Evolutionary conservation across 352 stramenopile genomes (phyloP).

Genomic region (Pseudoperonospora humuli): DNA sequence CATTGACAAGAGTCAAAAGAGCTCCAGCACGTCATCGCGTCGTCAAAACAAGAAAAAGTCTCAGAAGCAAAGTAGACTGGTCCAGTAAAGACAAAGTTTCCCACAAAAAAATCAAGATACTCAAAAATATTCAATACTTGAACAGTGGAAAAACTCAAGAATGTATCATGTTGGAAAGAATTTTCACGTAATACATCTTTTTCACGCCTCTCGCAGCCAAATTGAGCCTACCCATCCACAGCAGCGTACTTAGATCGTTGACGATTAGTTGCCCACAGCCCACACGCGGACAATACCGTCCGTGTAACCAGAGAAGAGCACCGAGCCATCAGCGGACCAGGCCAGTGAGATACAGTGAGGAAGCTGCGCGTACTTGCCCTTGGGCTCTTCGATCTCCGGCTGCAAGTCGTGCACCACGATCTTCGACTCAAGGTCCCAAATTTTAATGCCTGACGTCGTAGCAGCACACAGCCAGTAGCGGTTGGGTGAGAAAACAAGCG

Average conservation of each 20-base stretch:
- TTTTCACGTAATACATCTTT: slow-evolving; percentile 11
- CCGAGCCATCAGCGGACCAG: slow-evolving; percentile 96
- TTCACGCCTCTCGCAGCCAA: slow-evolving; percentile 7
- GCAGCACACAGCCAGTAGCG: slow-evolving; percentile 99
- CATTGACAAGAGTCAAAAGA: no score
- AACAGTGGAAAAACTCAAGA: slow-evolving; percentile 17
- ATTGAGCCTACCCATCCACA: slow-evolving; percentile 4
- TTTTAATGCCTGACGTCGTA: slow-evolving; percentile 98
- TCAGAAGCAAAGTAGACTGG: no score
- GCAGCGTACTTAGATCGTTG: background rate
- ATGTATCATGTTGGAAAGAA: slow-evolving; percentile 21
- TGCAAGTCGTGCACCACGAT: slow-evolving; percentile 96
- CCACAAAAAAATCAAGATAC: background rate
- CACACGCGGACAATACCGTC: slow-evolving; percentile 97
- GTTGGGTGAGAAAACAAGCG: slow-evolving; percentile 99
- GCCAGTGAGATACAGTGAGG: slow-evolving; percentile 96
- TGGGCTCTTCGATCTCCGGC: slow-evolving; percentile 86
- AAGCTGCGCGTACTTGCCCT: slow-evolving; percentile 90
- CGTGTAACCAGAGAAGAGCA: slow-evolving; percentile 99
- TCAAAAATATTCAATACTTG: background rate
- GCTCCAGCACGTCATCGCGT: no score
- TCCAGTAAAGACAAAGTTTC: background rate
- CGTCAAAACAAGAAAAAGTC: background rate
- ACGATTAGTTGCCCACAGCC: slow-evolving; percentile 79
- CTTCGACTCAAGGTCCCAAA: slow-evolving; percentile 99